Conservation (phyloP, 495 filamentous ascomycete genomes). For the Amniculicola lignicola region DNA sequence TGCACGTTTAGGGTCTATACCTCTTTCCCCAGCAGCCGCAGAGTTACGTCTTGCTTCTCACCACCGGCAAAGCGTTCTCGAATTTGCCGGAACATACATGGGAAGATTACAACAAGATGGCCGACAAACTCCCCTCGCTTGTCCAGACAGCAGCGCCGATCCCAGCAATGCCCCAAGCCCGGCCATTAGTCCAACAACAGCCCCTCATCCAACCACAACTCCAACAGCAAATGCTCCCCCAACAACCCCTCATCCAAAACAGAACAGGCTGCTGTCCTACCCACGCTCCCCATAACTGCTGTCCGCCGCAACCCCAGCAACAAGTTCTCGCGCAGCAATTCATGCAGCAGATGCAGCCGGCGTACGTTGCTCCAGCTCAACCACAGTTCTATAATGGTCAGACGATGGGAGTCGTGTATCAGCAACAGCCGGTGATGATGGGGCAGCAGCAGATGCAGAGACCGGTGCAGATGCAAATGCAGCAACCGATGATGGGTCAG, state of each 20-base stretch:
- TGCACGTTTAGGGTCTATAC: conserved; percentile 26
- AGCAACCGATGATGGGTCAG: not conserved
- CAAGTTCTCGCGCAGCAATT: too few relatives aligned
- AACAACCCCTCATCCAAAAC: not conserved
- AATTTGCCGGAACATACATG: conserved; percentile 32
- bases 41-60: conserved; percentile 28
- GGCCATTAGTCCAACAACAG: not conserved
- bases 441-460: too few relatives aligned
- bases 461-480: too few relatives aligned
- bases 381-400: not conserved
- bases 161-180: conserved; percentile 2
- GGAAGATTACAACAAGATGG: conserved; percentile 32
- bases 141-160: conserved; percentile 14
- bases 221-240: conserved; percentile 6
- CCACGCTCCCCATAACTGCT: conserved; percentile 10
- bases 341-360: not conserved
- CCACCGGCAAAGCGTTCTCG: conserved; percentile 27
- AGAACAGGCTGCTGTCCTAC: conserved; percentile 7
- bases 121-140: conserved; percentile 3
- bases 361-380: not conserved
- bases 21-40: conserved; percentile 27
- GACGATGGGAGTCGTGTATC: not conserved
- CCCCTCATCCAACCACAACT: conserved; percentile 3
- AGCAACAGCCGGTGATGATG: not conserved
- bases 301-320: too few relatives aligned